Evolutionary conservation across 1,139 yeast genomes (phyloP).

Genomic region (Geotrichum klebahnii): DNA sequence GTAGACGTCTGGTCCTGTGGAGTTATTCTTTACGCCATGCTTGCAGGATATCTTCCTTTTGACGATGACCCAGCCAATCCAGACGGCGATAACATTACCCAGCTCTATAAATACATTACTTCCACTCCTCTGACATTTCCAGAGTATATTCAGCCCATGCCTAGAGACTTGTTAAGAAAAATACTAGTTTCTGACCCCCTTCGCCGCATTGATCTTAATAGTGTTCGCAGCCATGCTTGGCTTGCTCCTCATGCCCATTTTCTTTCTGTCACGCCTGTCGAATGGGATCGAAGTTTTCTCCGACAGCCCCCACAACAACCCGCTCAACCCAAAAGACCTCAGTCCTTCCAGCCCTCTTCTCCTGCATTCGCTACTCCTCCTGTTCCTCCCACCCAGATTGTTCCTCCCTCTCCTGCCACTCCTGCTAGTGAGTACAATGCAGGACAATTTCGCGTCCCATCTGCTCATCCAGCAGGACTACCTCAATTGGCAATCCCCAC

Average conservation of each 20-base stretch:
- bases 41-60: conserved; percentile 94
- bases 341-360: conserved; percentile 13
- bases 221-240: conserved; percentile 84
- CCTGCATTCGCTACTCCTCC: conserved; percentile 22
- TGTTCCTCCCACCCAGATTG: conserved; percentile 10
- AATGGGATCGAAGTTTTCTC: conserved; percentile 61
- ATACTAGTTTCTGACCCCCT: conserved; percentile 85
- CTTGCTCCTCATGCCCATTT: conserved; percentile 73
- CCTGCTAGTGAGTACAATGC: conserved; percentile 17
- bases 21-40: conserved; percentile 90
- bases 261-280: conserved; percentile 76
- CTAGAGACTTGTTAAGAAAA: conserved; percentile 82
- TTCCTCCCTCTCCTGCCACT: conserved; percentile 14
- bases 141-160: conserved; percentile 84
- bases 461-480: neutral
- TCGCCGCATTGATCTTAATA: conserved; percentile 63
- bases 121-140: conserved; percentile 91
- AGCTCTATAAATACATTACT: conserved; percentile 86
- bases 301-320: conserved; percentile 16
- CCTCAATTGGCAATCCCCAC: conserved; percentile 2
- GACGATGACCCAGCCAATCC: conserved; percentile 97
- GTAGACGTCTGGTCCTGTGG: conserved; percentile 98
- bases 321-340: conserved; percentile 22
- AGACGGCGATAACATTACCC: conserved; percentile 90
- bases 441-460: conserved; percentile 7